phyloP scores from a whole-genome alignment of 148 eudicot genomes.

The Chenopodium suecicum region DNA sequence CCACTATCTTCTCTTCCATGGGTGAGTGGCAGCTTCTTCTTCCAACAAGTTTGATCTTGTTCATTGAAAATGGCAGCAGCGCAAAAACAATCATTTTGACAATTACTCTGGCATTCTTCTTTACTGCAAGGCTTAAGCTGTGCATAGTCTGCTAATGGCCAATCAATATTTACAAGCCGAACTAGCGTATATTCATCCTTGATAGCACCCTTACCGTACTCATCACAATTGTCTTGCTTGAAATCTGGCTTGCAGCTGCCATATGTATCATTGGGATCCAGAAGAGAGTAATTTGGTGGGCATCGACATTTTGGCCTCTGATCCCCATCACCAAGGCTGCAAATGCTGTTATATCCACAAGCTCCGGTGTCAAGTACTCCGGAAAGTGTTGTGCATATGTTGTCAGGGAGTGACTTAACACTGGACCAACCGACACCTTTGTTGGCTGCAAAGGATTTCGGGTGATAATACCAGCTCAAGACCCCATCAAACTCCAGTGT shows the following conservation, averaged over 20 bases:
- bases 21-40: conserved; percentile 38
- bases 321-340: conserved; percentile 28
- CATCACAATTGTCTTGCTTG: conserved; percentile 21
- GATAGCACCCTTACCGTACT: not conserved
- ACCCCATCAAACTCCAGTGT: conserved; percentile 52
- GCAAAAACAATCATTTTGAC: conserved; percentile 57
- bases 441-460: conserved; percentile 15
- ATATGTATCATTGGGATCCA: conserved; percentile 43
- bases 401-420: conserved; percentile 31
- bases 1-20: conserved; percentile 19
- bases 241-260: conserved; percentile 49
- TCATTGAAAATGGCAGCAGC: conserved; percentile 25
- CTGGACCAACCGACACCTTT: conserved; percentile 28
- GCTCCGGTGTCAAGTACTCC: conserved; percentile 34
- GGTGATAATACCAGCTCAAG: conserved; percentile 40
- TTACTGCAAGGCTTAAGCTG: conserved; percentile 10
- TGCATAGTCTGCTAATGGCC: conserved; percentile 36
- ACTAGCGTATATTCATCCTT: conserved; percentile 20
- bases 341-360: conserved; percentile 63
- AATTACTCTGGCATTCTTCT: conserved; percentile 31
- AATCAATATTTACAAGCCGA: conserved; percentile 26
- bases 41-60: conserved; percentile 18
- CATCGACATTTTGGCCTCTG: conserved; percentile 45
- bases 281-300: conserved; percentile 37
- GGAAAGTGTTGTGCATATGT: conserved; percentile 35